phyloP scores from a whole-genome alignment of 164 flowering plant species.

The Aristolochia californica region DNA sequence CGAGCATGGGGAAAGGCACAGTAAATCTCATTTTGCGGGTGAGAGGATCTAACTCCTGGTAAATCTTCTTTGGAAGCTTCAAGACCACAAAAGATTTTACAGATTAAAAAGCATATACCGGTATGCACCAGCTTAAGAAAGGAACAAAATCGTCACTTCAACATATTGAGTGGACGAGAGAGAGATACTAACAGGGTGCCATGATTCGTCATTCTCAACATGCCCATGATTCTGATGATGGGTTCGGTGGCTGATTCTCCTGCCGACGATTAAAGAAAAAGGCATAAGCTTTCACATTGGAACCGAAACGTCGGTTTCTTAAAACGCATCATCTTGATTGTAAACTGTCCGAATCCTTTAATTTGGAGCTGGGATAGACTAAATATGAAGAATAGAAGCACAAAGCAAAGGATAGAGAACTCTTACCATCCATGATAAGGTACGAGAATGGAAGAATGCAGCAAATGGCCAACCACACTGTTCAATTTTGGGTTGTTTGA shows the following conservation, averaged over 20 bases:
- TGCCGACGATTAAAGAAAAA: constrained; percentile 7
- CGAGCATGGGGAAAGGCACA: constrained; percentile 59
- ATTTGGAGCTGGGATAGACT: background rate
- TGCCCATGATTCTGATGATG: constrained; percentile 61
- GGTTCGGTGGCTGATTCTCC: constrained; percentile 60
- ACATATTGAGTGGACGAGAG: background rate
- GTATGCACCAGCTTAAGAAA: background rate
- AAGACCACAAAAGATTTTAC: background rate
- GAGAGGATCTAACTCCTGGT: constrained; percentile 28
- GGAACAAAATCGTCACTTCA: background rate
- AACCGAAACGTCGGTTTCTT: background rate
- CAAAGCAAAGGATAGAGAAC: background rate
- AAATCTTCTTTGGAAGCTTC: constrained; percentile 57
- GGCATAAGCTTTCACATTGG: background rate
- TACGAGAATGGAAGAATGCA: constrained; percentile 52
- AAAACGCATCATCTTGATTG: background rate
- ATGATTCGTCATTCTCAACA: constrained; percentile 43
- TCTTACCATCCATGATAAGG: constrained; percentile 59
- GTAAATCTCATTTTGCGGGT: constrained; percentile 38
- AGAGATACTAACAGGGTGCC: constrained; percentile 31
- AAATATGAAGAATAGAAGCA: background rate
- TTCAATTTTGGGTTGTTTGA: constrained; percentile 31
- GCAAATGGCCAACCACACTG: constrained; percentile 46
- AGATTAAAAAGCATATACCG: background rate
- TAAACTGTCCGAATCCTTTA: background rate